Base-by-base conservation (phyloP, 495 filamentous ascomycete genomes). In the Neurospora sp. region DNA sequence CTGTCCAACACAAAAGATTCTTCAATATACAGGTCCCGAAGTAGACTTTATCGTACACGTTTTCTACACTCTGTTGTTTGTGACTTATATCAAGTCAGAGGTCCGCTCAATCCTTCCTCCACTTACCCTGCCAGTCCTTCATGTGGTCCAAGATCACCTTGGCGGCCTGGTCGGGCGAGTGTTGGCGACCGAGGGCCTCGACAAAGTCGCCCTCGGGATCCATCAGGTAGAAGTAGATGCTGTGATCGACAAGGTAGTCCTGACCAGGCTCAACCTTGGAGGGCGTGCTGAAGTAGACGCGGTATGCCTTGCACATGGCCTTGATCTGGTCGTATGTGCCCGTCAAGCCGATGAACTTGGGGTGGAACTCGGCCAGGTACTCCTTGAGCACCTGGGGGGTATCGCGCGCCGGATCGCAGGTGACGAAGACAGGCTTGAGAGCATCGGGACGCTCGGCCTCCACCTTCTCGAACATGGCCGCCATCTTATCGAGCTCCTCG, bases 201-300 rank as follows among this genome's bases (percentile, higher is more conserved):
- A 99, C 94, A 80, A 99, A 99, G 82, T 98, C 96, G 16, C 94
- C 94, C 73, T 99, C 96, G 59, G 96, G 96, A 82, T 98, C 94
- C 96, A 99, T 99, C 73, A 99, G 82, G 81, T 99, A 99, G 79
- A 99, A 99, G 85, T 99, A 99, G 74, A 99, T 98, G 78, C 93
- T 97, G 83, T 99, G 96, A 83, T 98, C 96, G 46, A 99, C 96
- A 74, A 99, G 81, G 82, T 99, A 99, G 81, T 99, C 96, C 85
- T 97, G 92, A 10, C 94, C 96, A 3, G 93, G 90, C 85, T 95
- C 90, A 68, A 97, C 92, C 73, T 94, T 85, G 74, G 85, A 83
- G 75, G 96, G 96, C 53, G 96, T 99, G 76, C 91, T 94, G 79
- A 99, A 99, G 84, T 99, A 99, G 42, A 99, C 96, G 31, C 96